Conservation (phyloP, 768 basidiomycete genomes). For the Amanita subjunquillea region DNA sequence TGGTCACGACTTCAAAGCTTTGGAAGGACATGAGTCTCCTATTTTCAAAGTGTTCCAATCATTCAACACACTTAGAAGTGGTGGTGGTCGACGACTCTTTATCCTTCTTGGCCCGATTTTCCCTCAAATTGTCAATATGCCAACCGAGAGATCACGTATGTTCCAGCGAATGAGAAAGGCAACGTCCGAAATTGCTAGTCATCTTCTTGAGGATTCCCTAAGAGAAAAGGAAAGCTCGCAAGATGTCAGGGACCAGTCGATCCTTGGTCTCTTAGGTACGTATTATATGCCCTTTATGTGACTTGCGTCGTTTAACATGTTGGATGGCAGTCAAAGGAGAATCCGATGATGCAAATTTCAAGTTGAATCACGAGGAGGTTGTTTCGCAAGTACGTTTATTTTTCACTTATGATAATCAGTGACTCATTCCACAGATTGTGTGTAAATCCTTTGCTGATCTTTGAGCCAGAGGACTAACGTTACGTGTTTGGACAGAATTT, state of each 20-base stretch:
- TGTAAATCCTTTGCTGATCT: background rate
- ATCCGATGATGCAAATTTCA: slow-evolving; percentile 16
- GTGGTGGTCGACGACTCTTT: slow-evolving; percentile 13
- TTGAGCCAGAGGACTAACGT: background rate
- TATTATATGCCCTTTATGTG: background rate
- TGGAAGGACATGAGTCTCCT: slow-evolving; percentile 34
- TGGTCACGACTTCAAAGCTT: slow-evolving; percentile 42
- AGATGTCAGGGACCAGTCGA: slow-evolving; percentile 24
- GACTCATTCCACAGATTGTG: slow-evolving; percentile 5
- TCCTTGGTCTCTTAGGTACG: slow-evolving; percentile 27
- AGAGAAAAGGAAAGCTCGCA: slow-evolving; percentile 18
- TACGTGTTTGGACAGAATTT: slow-evolving; percentile 17
- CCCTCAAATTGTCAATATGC: slow-evolving; percentile 24
- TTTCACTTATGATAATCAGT: background rate
- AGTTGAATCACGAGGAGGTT: slow-evolving; percentile 27
- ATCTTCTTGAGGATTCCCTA: slow-evolving; percentile 23
- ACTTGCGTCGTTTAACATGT: background rate
- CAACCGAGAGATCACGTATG: slow-evolving; percentile 21
- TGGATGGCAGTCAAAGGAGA: slow-evolving; percentile 24
- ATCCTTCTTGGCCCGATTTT: slow-evolving; percentile 26
- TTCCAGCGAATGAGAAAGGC: slow-evolving; percentile 20
- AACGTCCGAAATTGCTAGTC: slow-evolving; percentile 28
- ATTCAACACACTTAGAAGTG: slow-evolving; percentile 13
- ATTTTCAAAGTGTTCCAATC: slow-evolving; percentile 34
- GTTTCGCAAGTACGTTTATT: slow-evolving; percentile 19